Base-by-base conservation (phyloP, 2,329 filamentous ascomycete species). In the Aspergillus caelatus region DNA sequence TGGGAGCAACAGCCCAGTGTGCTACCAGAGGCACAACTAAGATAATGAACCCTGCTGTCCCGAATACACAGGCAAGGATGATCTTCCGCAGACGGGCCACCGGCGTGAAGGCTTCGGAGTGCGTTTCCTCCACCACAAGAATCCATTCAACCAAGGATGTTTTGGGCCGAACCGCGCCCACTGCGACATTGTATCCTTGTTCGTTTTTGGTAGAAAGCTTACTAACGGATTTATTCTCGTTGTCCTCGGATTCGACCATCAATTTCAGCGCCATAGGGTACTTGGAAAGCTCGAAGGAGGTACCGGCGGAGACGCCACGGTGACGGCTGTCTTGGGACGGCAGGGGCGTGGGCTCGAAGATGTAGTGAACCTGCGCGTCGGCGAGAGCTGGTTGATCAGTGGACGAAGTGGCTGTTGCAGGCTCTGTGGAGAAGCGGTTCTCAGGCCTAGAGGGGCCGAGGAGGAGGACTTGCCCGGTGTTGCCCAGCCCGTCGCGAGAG, bases 41-140 rank as follows among this genome's bases (percentile, higher is more conserved):
- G 3, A 93, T 75, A 58, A 96, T 86, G 5, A 90, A 83, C 0
- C 90, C 93, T 14, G 89, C 85, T 0, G 93, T 94, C 1, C 91
- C 92, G 74, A 97, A 96, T 0, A 96, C 91, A 65, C 92, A 96
- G 6, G 88, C 92, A 2, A 97, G 78, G 1, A 97, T 85, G 57
- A 97, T 92, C 55, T 90, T 89, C 23, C 91, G 88, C n/a, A 97
- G 82, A 23, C 87, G 88, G 32, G 83, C 79, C 62, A 97, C 93
- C 0, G 93, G 91, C 9, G 83, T 82, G 79, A 91, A 93, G 0
- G 93, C 92, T 77, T 97, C 93, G 26, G 76, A 75, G 66, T 88
- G 87, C 2, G 87, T 82, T 75, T 95, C 89, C 74, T 97, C 94
- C 0, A 97, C 86, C 2, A 96, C 71, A 4, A 97, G 80, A 6